Evolutionary conservation across 495 filamentous ascomycete species (phyloP).

Genomic region (Penicillium alfredii): DNA sequence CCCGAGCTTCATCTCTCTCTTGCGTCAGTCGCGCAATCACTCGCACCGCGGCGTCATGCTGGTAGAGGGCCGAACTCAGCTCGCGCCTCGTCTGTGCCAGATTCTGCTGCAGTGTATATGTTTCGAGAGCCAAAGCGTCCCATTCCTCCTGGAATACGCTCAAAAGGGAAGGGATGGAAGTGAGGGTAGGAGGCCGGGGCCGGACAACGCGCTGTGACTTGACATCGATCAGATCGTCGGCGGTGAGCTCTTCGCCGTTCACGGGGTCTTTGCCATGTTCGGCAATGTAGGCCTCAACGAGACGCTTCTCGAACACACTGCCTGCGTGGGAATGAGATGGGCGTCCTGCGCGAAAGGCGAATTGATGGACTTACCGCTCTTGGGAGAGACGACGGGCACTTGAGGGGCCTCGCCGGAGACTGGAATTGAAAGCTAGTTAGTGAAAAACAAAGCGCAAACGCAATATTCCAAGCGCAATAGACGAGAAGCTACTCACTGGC

Average conservation of each 20-base stretch:
- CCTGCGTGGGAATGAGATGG: slow-evolving; percentile 46
- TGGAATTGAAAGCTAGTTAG: slow-evolving; percentile 35
- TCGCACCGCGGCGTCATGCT: slow-evolving; percentile 89
- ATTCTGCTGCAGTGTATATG: slow-evolving; percentile 82
- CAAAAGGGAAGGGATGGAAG: slow-evolving; percentile 93
- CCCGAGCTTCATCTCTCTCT: slow-evolving; percentile 88
- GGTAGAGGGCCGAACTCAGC: slow-evolving; percentile 86
- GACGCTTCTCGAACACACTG: slow-evolving; percentile 85
- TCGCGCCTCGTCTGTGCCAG: slow-evolving; percentile 87
- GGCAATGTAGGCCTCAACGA: slow-evolving; percentile 90
- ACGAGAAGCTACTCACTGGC: slow-evolving; percentile 52
- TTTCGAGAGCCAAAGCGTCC: slow-evolving; percentile 88
- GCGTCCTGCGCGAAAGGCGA: slow-evolving; percentile 3
- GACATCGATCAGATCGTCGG: slow-evolving; percentile 81
- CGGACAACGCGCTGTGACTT: slow-evolving; percentile 75
- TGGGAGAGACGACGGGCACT: slow-evolving; percentile 87
- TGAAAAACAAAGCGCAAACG: background rate
- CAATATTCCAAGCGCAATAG: background rate
- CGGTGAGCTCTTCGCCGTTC: slow-evolving; percentile 79
- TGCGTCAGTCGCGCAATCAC: slow-evolving; percentile 84
- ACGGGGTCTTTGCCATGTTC: slow-evolving; percentile 94
- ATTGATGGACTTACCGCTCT: slow-evolving; percentile 64
- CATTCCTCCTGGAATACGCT: slow-evolving; percentile 98
- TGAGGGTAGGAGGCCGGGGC: slow-evolving; percentile 88
- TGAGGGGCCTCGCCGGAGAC: slow-evolving; percentile 97